Conservation (phyloP, 2,329 filamentous ascomycete species). For the Paracorniculantispora psalliotae region DNA sequence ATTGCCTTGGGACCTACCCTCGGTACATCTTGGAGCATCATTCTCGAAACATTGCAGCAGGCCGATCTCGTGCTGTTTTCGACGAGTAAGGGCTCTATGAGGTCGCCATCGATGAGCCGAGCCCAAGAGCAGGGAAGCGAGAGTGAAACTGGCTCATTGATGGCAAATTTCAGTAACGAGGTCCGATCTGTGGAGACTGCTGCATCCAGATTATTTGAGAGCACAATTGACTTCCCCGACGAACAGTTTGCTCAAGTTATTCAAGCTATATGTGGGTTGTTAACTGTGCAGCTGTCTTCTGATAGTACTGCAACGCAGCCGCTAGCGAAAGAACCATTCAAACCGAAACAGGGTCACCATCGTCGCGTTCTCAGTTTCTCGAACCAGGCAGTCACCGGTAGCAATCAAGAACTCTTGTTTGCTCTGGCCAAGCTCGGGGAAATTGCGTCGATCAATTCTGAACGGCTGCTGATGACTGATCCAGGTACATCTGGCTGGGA, state of each 20-base stretch:
- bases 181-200: slow-evolving; percentile 86
- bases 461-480: slow-evolving; percentile 64
- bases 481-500: slow-evolving; percentile 72
- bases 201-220: slow-evolving; percentile 81
- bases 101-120: slow-evolving; percentile 44
- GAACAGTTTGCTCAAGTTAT: slow-evolving; percentile 74
- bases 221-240: slow-evolving; percentile 85
- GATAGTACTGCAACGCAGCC: slow-evolving; percentile 16
- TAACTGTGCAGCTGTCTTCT: slow-evolving; percentile 39
- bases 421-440: slow-evolving; percentile 71
- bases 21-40: slow-evolving; percentile 78
- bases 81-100: slow-evolving; percentile 50
- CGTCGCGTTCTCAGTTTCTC: slow-evolving; percentile 46
- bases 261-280: slow-evolving; percentile 65
- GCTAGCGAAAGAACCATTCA: neutral
- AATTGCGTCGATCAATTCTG: slow-evolving; percentile 67
- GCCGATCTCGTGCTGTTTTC: slow-evolving; percentile 81
- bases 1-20: slow-evolving; percentile 91
- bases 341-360: slow-evolving; percentile 30
- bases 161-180: slow-evolving; percentile 70
- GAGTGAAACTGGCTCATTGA: slow-evolving; percentile 44
- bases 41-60: slow-evolving; percentile 87
- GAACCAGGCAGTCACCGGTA: slow-evolving; percentile 38
- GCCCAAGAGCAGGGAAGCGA: slow-evolving; percentile 45
- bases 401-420: slow-evolving; percentile 59